Percentiles rank a stretch among this genome's conserved stretches.
Conservation (phyloP, 164 flowering plant species). For the Liquidambar formosana region DNA sequence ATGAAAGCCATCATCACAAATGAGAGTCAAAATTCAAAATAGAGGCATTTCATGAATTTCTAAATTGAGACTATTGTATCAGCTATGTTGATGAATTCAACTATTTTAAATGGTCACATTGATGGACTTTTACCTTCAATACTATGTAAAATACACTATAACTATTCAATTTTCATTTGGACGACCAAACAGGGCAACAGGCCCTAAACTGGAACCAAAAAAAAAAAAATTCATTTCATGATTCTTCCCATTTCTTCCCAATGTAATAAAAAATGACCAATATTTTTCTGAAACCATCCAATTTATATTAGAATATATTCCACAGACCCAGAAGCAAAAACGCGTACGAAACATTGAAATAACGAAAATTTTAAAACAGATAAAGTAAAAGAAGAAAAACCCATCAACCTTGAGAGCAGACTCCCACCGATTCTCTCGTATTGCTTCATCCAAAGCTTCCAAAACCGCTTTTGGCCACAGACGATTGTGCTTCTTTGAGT, state of each 20-base stretch:
- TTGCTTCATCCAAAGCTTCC: constrained; percentile 77
- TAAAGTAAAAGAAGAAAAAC: constrained; percentile 4
- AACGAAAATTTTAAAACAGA: neutral
- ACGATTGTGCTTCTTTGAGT: constrained; percentile 43
- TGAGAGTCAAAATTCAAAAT: too few relatives aligned
- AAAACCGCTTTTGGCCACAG: constrained; percentile 82
- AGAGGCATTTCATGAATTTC: too few relatives aligned
- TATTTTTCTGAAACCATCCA: neutral
- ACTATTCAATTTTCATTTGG: too few relatives aligned
- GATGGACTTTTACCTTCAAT: too few relatives aligned
- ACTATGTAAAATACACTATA: too few relatives aligned
- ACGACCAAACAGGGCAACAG: too few relatives aligned
- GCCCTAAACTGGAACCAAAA: too few relatives aligned
- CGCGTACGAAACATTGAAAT: neutral
- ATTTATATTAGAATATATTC: neutral
- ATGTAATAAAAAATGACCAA: neutral
- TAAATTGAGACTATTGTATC: too few relatives aligned
- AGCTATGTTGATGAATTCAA: too few relatives aligned
- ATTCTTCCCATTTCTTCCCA: neutral
- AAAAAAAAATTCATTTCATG: neutral
- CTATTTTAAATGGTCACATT: too few relatives aligned
- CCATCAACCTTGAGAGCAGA: constrained; percentile 76
- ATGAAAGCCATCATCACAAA: too few relatives aligned
- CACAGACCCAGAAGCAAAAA: neutral
- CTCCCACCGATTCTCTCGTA: constrained; percentile 56